Conservation (phyloP, 441 rosid species). For the Jatropha multifida region DNA sequence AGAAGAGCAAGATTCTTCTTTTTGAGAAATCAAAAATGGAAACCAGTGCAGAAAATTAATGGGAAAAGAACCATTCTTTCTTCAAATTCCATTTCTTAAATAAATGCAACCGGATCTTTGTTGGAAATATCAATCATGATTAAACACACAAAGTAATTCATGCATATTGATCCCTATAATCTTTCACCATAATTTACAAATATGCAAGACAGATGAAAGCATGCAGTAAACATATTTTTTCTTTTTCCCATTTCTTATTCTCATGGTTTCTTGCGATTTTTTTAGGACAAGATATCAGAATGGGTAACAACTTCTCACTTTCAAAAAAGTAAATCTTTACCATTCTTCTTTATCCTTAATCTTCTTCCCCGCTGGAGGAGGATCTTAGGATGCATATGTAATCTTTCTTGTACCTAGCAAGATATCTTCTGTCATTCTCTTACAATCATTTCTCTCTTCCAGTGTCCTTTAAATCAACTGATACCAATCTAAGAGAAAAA, state of each 20-base stretch:
- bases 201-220: conserved; percentile 1
- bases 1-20: background rate
- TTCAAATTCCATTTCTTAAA: background rate
- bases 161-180: background rate
- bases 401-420: too few relatives aligned
- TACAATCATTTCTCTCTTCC: too few relatives aligned
- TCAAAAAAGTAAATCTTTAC: background rate
- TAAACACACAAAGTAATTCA: background rate
- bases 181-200: background rate
- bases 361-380: background rate
- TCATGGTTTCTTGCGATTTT: background rate
- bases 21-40: background rate
- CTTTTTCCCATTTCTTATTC: background rate
- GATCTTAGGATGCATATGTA: background rate
- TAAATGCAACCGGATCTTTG: background rate
- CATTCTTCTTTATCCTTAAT: background rate
- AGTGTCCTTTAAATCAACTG: too few relatives aligned
- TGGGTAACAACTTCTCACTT: background rate
- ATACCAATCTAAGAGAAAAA: too few relatives aligned
- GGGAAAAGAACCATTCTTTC: background rate
- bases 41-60: background rate
- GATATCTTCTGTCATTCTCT: too few relatives aligned
- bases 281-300: background rate
- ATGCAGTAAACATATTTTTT: background rate
- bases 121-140: background rate